Evolutionary conservation across 2,329 filamentous ascomycete genomes (phyloP).

Genomic region (Trichoderma afroharzianum): DNA sequence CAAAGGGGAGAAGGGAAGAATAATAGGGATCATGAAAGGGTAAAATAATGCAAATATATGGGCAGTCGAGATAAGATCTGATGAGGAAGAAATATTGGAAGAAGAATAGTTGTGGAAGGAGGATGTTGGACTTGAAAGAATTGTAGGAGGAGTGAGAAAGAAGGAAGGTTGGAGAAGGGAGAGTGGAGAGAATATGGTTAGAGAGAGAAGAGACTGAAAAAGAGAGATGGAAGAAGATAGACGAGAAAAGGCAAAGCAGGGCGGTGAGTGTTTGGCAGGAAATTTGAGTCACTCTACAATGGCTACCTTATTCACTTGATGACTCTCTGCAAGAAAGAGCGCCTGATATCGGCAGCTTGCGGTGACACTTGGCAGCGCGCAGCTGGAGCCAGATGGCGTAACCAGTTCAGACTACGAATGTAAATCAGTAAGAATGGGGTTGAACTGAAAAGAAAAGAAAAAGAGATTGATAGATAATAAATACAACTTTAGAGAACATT

Average conservation of each 20-base stretch:
- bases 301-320: not conserved
- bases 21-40: not conserved
- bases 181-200: not conserved
- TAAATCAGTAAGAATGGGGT: not conserved
- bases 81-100: not conserved
- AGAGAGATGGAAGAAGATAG: not conserved
- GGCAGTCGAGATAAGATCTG: accelerated
- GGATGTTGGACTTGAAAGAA: not conserved
- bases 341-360: not conserved
- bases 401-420: not conserved
- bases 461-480: not conserved
- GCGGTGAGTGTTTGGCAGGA: not conserved
- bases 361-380: not conserved
- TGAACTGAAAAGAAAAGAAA: not conserved
- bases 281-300: too few relatives aligned
- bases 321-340: not conserved
- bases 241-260: not conserved
- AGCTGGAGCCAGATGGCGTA: not conserved
- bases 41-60: too few relatives aligned
- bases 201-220: not conserved
- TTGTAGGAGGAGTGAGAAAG: not conserved
- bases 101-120: not conserved
- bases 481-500: not conserved
- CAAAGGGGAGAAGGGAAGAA: not conserved
- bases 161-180: not conserved